Evolutionary conservation across 306 rosid genomes (phyloP).

Genomic region (Lupinus albus): DNA sequence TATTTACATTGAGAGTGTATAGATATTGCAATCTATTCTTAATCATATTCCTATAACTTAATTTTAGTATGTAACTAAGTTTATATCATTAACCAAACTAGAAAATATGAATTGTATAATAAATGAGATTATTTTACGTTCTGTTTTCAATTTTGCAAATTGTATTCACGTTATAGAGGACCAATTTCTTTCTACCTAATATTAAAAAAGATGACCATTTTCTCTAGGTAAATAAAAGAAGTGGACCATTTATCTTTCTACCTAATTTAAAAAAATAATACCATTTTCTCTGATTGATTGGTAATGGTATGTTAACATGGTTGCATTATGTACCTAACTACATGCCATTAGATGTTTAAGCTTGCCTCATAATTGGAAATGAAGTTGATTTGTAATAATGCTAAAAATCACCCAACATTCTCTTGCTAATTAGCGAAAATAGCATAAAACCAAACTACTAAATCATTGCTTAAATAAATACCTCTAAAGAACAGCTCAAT

Average conservation of each 20-base stretch:
- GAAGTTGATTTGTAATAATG: slow-evolving; percentile 12
- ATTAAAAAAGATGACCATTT: not conserved
- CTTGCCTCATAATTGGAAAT: slow-evolving; percentile 23
- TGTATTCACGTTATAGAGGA: not conserved
- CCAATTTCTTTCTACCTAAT: not conserved
- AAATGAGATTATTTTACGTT: not conserved
- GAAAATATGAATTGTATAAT: not conserved
- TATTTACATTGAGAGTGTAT: too few species aligned
- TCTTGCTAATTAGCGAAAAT: slow-evolving; percentile 15
- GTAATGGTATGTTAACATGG: not conserved
- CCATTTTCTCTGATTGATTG: slow-evolving; percentile 14
- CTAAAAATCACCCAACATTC: slow-evolving; percentile 30
- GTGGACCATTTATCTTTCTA: not conserved
- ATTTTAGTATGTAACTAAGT: slow-evolving; percentile 7
- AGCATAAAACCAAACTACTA: slow-evolving; percentile 15
- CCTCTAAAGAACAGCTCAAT: slow-evolving; percentile 28
- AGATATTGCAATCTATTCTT: too few species aligned
- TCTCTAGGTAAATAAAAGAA: too few species aligned
- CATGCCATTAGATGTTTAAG: slow-evolving; percentile 19
- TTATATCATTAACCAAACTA: slow-evolving; percentile 5
- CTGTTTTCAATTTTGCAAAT: not conserved
- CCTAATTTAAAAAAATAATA: not conserved
- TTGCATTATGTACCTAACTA: slow-evolving; percentile 28
- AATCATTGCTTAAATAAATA: slow-evolving; percentile 34
- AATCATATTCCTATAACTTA: slow-evolving; percentile 26